Conservation (phyloP, 176 grass and related monocot species). For the Coix lacrymajobi region DNA sequence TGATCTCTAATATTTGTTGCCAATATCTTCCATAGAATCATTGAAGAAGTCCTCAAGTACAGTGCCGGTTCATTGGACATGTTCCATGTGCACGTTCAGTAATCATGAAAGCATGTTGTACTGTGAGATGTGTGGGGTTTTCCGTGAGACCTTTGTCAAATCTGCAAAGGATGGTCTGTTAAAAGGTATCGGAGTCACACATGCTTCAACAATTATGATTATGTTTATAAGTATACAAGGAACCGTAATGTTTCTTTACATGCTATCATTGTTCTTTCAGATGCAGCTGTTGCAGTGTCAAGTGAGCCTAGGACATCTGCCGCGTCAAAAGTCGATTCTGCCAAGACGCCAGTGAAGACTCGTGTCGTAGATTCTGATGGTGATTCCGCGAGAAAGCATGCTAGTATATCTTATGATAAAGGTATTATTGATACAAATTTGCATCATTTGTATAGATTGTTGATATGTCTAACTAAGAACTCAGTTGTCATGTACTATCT, state of each 20-base stretch:
- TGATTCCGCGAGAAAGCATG: conserved; percentile 27
- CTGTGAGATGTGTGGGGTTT: conserved; percentile 91
- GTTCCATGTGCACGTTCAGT: conserved; percentile 71
- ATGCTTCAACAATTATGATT: conserved; percentile 18
- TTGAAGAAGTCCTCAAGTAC: conserved; percentile 36
- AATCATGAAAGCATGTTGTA: conserved; percentile 68
- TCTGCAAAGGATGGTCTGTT: conserved; percentile 49
- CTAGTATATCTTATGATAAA: conserved; percentile 38
- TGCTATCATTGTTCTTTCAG: conserved; percentile 30
- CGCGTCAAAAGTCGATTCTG: conserved; percentile 30
- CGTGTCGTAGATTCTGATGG: neutral
- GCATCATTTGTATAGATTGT: conserved; percentile 9
- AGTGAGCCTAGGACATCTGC: conserved; percentile 35
- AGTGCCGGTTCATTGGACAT: conserved; percentile 59
- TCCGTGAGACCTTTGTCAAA: conserved; percentile 75
- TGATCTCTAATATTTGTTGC: conserved; percentile 21
- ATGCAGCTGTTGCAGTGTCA: conserved; percentile 32
- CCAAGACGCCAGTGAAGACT: conserved; percentile 33
- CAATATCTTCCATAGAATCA: conserved; percentile 28
- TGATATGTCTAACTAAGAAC: conserved; percentile 14
- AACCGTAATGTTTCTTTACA: conserved; percentile 13
- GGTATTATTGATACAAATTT: conserved; percentile 44
- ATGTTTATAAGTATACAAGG: neutral
- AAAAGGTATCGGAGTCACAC: conserved; percentile 41
- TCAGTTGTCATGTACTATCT: neutral